Base-by-base conservation (phyloP, 1,284 basidiomycete genomes). In the Rhodotorula sp. region DNA sequence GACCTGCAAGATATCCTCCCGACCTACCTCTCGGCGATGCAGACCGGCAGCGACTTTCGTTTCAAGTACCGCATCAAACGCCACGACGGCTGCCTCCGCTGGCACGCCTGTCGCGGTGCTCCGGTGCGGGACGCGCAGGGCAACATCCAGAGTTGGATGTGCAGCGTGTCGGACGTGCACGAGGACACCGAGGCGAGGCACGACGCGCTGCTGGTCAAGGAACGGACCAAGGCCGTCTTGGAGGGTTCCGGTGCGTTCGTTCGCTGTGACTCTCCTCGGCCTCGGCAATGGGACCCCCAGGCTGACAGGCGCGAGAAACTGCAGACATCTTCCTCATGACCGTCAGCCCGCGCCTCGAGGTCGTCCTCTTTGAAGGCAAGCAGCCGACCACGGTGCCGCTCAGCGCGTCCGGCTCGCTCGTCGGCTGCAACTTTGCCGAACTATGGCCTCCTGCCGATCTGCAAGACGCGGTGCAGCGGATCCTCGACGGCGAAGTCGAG, bases 61-160 rank as follows among this genome's bases (percentile, higher is more conserved):
- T 62, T 77, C 64, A 80, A 80, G 68, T 81, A 81, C 69, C 77
- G 80, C 10, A 73, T 76, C 71, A 66, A 72, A 20, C 20, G 45
- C 46, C 7, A 7, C 18, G 67, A 68, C 29, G 70, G 60, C 26
- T n/a, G 4, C 0, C 33, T 66, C 4, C 49, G 70, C 2, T 71
- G 70, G 70, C 64, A 66, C n/a, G 49, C 56, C 0, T 63, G 49
- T 6, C 29, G 45, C 10, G 70, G 70, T 0, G 48, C 67, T 4
- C 20, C 70, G 37, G 22, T 53, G 5, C 54, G 58, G 10, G 51
- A 45, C 12, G n/a, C 57, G 14, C 42, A 53, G 15, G 70, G 70
- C 29, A n/a, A 57, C 10, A 33, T 66, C 45, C 6, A 72, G 33
- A 75, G 76, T 48, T 81, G 79, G 79, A 77, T 77, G 58, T 78